phyloP scores from a whole-genome alignment of 2,329 filamentous ascomycete genomes.

The Lasiodiplodia gonubiensis region DNA sequence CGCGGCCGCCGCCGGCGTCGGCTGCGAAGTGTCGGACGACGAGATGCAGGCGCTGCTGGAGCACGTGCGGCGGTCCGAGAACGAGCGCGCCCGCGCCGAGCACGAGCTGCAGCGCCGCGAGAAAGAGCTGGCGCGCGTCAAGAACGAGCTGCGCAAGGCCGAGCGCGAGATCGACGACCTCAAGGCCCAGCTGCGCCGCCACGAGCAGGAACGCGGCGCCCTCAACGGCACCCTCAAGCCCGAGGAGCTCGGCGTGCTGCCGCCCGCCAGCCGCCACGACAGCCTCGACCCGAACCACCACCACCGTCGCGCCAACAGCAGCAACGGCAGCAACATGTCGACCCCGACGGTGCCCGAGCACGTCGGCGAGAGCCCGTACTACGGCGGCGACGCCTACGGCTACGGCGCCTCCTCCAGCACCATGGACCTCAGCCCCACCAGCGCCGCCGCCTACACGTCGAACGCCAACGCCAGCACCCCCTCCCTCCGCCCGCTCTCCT shows the following conservation, averaged over 20 bases:
- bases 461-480: background rate
- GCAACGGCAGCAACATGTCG: background rate
- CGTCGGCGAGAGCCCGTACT: background rate
- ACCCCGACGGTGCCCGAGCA: background rate
- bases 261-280: conserved; percentile 3
- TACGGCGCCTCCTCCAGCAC: conserved; percentile 1
- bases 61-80: conserved; percentile 17
- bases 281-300: conserved; percentile 8
- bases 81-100: conserved; percentile 7
- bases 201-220: background rate
- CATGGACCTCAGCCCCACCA: background rate
- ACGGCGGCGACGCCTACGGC: background rate
- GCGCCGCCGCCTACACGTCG: background rate
- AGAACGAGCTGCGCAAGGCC: conserved; percentile 16
- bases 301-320: background rate
- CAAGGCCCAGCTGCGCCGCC: background rate
- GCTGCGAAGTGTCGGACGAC: conserved; percentile 16
- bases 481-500: conserved; percentile 2
- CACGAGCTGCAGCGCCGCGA: conserved; percentile 15
- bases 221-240: conserved; percentile 10
- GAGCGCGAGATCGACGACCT: conserved; percentile 17
- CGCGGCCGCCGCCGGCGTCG: background rate
- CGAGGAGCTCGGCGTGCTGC: conserved; percentile 7
- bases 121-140: conserved; percentile 24
- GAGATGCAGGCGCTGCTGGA: conserved; percentile 20